Percentiles rank a stretch among this genome's conserved stretches.
Conservation (phyloP, 176 grass and related monocot species). For the Oryza glaberrima region DNA sequence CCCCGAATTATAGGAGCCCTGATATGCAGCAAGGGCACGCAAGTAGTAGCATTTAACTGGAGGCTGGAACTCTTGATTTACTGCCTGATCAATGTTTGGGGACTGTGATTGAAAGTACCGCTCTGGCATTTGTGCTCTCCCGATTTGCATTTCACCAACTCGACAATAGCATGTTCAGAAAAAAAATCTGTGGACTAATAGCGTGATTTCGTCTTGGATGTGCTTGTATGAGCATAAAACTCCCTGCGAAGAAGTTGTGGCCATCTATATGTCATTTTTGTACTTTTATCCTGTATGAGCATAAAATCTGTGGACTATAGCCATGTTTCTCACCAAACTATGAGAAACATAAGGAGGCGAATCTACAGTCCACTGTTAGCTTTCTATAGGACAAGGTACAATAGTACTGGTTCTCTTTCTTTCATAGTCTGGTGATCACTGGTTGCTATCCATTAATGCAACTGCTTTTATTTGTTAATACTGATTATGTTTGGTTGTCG, state of each 20-base stretch:
- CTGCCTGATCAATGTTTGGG: neutral
- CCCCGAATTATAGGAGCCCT: neutral
- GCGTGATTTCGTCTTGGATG: neutral
- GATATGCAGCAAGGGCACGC: neutral
- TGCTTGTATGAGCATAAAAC: neutral
- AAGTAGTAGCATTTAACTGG: conserved; percentile 3
- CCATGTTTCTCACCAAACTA: neutral
- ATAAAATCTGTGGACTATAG: too few relatives aligned
- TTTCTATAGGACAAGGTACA: neutral
- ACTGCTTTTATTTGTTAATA: neutral
- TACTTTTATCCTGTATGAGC: neutral
- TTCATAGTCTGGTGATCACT: neutral
- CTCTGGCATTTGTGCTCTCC: neutral
- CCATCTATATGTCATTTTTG: neutral
- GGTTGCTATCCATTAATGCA: neutral
- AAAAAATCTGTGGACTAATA: neutral
- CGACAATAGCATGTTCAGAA: neutral
- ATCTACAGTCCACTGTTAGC: conserved; percentile 1
- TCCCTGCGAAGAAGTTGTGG: neutral
- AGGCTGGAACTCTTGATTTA: conserved; percentile 3
- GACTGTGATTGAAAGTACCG: neutral
- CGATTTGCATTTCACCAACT: neutral
- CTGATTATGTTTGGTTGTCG: conserved; percentile 3
- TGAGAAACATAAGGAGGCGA: neutral
- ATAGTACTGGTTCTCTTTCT: neutral